Evolutionary conservation across 2,329 filamentous ascomycete genomes (phyloP).

Genomic region (Botryotinia globosa): DNA sequence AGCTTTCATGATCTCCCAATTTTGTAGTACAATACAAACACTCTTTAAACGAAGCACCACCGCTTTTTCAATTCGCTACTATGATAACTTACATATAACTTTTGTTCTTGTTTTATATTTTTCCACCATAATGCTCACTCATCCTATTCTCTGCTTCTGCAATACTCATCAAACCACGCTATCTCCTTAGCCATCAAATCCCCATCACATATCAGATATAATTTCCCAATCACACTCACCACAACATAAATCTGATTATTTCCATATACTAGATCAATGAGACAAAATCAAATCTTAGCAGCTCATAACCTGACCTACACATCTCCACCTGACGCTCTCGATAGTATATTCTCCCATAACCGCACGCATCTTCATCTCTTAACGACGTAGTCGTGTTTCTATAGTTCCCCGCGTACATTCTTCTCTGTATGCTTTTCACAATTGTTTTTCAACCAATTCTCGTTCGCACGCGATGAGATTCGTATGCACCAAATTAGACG

Average conservation of each 20-base stretch:
- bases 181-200: no score
- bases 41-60: neutral
- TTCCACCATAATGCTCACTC: accelerated
- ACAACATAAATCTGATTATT: neutral
- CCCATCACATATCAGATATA: accelerated
- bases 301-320: accelerated
- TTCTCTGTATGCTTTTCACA: no score
- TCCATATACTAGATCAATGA: neutral
- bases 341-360: neutral
- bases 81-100: neutral
- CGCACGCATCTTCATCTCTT: accelerated
- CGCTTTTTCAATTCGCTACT: accelerated
- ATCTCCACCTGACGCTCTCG: neutral
- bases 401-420: neutral
- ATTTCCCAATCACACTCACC: neutral
- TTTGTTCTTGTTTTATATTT: neutral
- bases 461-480: no score
- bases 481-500: no score
- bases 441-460: no score
- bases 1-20: neutral
- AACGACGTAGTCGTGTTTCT: accelerated
- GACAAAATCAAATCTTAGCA: neutral
- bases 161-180: neutral
- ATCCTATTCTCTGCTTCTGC: accelerated
- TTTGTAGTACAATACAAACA: no score